phyloP scores from a whole-genome alignment of 352 stramenopile genomes.

The Pythium volutum region DNA sequence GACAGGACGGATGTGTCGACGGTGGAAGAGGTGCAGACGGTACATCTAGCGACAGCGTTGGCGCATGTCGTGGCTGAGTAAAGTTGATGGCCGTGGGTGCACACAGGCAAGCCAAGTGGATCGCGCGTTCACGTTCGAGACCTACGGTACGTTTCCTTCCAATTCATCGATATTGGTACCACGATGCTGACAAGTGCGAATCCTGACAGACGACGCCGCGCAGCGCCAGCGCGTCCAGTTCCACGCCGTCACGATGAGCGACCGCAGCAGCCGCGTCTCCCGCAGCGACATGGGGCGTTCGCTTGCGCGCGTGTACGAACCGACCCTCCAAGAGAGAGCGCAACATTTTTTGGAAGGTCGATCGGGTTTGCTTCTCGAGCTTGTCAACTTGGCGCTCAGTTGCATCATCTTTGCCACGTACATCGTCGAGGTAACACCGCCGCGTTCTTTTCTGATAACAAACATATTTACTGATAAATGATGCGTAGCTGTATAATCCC shows the following conservation, averaged over 20 bases:
- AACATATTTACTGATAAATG: no score
- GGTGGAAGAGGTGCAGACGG: conserved; percentile 16
- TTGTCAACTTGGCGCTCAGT: conserved; percentile 57
- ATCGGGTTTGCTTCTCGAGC: conserved; percentile 46
- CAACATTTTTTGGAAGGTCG: conserved; percentile 33
- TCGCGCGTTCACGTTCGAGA: conserved; percentile 14
- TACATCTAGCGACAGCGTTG: not conserved
- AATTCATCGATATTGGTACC: not conserved
- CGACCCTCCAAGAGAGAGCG: conserved; percentile 40
- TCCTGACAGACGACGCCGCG: not conserved
- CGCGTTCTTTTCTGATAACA: not conserved
- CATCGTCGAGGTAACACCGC: conserved; percentile 41
- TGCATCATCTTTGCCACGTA: conserved; percentile 60
- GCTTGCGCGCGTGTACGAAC: conserved; percentile 41
- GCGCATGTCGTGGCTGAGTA: not conserved
- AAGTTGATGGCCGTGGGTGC: not conserved
- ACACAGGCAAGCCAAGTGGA: conserved; percentile 20
- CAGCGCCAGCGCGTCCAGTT: conserved; percentile 23
- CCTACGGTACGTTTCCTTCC: not conserved
- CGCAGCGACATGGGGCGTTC: conserved; percentile 27
- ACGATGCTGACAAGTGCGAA: not conserved
- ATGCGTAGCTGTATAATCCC: conserved; percentile 44
- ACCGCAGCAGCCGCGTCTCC: conserved; percentile 27
- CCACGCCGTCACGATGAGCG: conserved; percentile 16
- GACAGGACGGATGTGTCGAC: not conserved